phyloP scores from a whole-genome alignment of 2,329 filamentous ascomycete species.

The Chrysoporthe puriensis region DNA sequence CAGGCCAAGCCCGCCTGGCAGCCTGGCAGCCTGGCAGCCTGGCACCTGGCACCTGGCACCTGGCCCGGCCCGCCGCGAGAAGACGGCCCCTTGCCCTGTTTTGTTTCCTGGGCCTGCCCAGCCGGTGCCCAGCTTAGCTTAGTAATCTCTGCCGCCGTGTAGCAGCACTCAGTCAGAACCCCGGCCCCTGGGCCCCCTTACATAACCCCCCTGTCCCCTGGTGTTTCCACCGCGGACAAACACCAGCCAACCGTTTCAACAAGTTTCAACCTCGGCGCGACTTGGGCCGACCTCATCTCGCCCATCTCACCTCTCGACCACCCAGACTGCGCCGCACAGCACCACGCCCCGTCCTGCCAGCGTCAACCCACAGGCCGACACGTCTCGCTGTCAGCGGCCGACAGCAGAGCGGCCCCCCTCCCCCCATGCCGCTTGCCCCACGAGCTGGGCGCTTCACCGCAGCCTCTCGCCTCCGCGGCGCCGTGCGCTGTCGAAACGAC shows the following conservation, averaged over 20 bases:
- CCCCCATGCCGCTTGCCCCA: not conserved
- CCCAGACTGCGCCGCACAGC: not conserved
- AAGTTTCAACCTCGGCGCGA: conserved; percentile 9
- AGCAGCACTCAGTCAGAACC: not conserved
- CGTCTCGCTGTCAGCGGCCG: not conserved
- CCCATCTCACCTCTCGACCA: not conserved
- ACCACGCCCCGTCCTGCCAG: not conserved
- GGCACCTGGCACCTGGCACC: not conserved
- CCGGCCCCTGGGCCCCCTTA: not conserved
- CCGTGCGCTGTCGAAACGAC: conserved; percentile 31
- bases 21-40: too few species aligned
- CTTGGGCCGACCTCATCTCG: conserved; percentile 20
- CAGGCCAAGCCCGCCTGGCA: too few species aligned
- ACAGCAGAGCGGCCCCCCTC: not conserved
- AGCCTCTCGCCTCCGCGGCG: conserved; percentile 28
- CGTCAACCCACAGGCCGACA: too few species aligned
- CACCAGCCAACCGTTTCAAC: conserved; percentile 25
- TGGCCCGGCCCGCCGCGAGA: not conserved
- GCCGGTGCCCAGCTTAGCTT: not conserved
- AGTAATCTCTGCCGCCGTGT: too few species aligned
- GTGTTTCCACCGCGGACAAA: conserved; percentile 24
- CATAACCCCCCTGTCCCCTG: not conserved
- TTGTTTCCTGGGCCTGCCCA: too few species aligned
- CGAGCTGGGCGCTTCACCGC: conserved; percentile 22
- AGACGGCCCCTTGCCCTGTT: not conserved